These are phyloP conservation scores for Gossypium davidsonii DNA, from an alignment of 441 rosid species.

Conservation along the genomic window DNA sequence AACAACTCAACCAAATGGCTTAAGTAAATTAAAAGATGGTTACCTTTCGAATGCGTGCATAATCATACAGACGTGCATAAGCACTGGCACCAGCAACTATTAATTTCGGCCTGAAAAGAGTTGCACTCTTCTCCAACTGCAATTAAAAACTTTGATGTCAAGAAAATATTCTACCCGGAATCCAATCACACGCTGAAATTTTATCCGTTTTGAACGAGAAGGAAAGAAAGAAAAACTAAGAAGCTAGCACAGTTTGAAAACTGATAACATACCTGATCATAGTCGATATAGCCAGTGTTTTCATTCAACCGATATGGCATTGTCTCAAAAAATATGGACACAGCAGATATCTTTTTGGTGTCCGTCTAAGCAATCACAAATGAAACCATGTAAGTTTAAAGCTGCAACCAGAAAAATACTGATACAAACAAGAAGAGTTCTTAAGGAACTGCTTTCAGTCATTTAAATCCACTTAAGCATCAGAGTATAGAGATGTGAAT, in stretches of 20 bases:
- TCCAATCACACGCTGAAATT: not conserved
- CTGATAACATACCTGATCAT: slow-evolving; percentile 63
- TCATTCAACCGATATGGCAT: slow-evolving; percentile 91
- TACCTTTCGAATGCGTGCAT: slow-evolving; percentile 88
- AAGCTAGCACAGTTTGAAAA: not conserved
- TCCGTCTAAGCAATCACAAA: slow-evolving; percentile 59
- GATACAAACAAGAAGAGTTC: not conserved
- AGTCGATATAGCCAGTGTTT: slow-evolving; percentile 84
- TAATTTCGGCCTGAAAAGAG: slow-evolving; percentile 86
- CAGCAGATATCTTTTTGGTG: slow-evolving; percentile 95
- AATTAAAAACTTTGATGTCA: slow-evolving; percentile 17
- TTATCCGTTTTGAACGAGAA: not conserved
- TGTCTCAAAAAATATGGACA: slow-evolving; percentile 90
- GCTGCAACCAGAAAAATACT: slow-evolving; percentile 1
- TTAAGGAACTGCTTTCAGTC: too few relatives aligned
- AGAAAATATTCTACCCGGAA: not conserved
- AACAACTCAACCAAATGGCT: not conserved
- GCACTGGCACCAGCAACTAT: slow-evolving; percentile 99
- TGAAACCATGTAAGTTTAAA: not conserved
- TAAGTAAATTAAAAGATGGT: slow-evolving; percentile 6
- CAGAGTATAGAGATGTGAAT: not conserved
- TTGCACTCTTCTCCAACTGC: slow-evolving; percentile 91
- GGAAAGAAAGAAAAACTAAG: not conserved
- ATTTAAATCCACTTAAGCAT: not conserved
- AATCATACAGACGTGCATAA: slow-evolving; percentile 91